Evolutionary conservation across 2,329 filamentous ascomycete genomes (phyloP).

Genomic region (Cladosporium colombiae): DNA sequence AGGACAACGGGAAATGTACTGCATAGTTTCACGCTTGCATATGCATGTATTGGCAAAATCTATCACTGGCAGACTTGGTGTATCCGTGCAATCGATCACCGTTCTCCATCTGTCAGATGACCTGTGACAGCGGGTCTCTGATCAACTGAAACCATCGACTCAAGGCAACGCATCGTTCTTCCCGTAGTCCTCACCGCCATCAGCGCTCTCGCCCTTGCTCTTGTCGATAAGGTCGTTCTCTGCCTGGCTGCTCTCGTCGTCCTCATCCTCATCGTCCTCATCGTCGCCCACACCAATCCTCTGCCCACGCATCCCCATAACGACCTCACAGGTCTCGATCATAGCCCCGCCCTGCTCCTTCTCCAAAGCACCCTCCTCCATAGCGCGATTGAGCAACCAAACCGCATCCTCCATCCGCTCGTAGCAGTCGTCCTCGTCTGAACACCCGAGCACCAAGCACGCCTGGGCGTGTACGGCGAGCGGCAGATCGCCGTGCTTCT

Average conservation of each 20-base stretch:
- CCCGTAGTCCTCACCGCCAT: too few relatives aligned
- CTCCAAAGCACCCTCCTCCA: neutral
- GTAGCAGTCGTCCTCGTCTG: slow-evolving; percentile 7
- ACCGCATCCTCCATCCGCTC: slow-evolving; percentile 7
- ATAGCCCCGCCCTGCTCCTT: neutral
- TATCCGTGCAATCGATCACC: neutral
- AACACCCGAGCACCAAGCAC: slow-evolving; percentile 4
- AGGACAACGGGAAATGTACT: neutral
- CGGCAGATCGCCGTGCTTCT: slow-evolving; percentile 3
- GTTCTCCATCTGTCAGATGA: neutral
- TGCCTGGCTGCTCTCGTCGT: slow-evolving; percentile 14
- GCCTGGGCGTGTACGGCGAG: slow-evolving; percentile 11
- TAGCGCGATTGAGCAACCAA: neutral
- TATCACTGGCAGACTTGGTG: neutral
- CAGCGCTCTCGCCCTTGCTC: neutral
- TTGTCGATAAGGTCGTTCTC: neutral
- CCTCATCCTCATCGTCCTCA: slow-evolving; percentile 10
- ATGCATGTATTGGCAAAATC: neutral
- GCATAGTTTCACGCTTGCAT: neutral
- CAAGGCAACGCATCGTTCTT: slow-evolving; percentile 4
- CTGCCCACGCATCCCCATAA: slow-evolving; percentile 19
- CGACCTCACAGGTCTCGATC: slow-evolving; percentile 21
- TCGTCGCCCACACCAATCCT: neutral
- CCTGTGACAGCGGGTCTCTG: neutral
- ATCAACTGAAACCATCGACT: neutral